These are phyloP conservation scores for Talaromyces trachyspermus DNA, from an alignment of 495 filamentous ascomycete species.

Conservation along the genomic window DNA sequence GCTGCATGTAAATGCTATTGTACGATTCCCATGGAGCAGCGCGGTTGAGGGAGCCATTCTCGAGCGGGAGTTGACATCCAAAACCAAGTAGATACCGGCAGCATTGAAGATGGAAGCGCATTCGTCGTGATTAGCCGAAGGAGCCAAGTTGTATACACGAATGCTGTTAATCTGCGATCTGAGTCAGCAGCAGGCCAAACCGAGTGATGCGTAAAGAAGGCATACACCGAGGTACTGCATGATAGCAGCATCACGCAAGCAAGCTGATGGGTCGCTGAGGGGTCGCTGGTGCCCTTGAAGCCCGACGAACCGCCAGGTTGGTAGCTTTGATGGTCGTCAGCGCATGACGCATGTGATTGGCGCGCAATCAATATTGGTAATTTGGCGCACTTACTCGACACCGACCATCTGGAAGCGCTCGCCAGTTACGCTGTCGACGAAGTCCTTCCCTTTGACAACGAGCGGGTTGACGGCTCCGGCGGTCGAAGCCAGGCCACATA, in stretches of 20 bases:
- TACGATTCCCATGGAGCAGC: slow-evolving; percentile 62
- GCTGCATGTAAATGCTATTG: slow-evolving; percentile 64
- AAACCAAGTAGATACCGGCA: slow-evolving; percentile 63
- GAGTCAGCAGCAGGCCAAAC: slow-evolving; percentile 5
- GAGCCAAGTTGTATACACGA: slow-evolving; percentile 87
- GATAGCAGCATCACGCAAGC: slow-evolving; percentile 84
- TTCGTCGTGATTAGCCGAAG: slow-evolving; percentile 74
- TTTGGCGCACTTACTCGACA: slow-evolving; percentile 52
- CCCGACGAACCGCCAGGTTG: slow-evolving; percentile 85
- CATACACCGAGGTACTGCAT: slow-evolving; percentile 73
- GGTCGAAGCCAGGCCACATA: slow-evolving; percentile 38
- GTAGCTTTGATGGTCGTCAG: slow-evolving; percentile 47
- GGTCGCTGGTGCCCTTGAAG: slow-evolving; percentile 63
- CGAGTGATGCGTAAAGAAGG: background rate
- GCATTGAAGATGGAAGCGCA: slow-evolving; percentile 90
- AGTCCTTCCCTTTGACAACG: slow-evolving; percentile 67
- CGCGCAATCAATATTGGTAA: too few relatives aligned
- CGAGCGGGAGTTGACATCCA: slow-evolving; percentile 90
- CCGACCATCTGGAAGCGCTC: slow-evolving; percentile 85
- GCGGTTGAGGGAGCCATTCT: slow-evolving; percentile 67
- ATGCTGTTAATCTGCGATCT: slow-evolving; percentile 68
- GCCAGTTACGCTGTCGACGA: slow-evolving; percentile 71
- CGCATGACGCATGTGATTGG: too few relatives aligned
- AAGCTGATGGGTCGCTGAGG: slow-evolving; percentile 68
- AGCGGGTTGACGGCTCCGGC: slow-evolving; percentile 65